Percentiles rank a stretch among this genome's conserved stretches.
Conservation (phyloP, 768 basidiomycete genomes). For the Russula dissimulans region DNA sequence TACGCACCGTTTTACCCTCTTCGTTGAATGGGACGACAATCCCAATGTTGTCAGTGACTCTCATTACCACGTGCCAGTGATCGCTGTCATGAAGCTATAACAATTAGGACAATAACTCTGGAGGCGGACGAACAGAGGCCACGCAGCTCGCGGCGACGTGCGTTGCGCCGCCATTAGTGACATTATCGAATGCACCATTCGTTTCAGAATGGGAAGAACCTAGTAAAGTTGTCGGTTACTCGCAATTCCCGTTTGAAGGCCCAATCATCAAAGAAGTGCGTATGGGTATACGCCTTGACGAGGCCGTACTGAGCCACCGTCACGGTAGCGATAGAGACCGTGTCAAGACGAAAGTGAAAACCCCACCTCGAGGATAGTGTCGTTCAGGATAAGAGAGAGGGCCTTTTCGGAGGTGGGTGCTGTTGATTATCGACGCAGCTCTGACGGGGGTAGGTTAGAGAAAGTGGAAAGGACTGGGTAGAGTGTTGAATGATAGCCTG, state of each 20-base stretch:
- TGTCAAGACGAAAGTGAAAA: background rate
- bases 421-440: too few relatives aligned
- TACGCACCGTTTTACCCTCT: slow-evolving; percentile 65
- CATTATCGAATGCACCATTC: slow-evolving; percentile 45
- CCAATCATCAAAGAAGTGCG: slow-evolving; percentile 17
- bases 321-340: slow-evolving; percentile 3
- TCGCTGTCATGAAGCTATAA: slow-evolving; percentile 32
- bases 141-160: slow-evolving; percentile 22
- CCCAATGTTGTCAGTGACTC: slow-evolving; percentile 52
- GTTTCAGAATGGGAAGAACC: background rate
- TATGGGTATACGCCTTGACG: slow-evolving; percentile 13
- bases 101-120: slow-evolving; percentile 27
- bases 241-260: slow-evolving; percentile 16
- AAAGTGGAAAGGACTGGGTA: too few relatives aligned
- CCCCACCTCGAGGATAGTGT: background rate
- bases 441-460: too few relatives aligned
- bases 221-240: background rate
- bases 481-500: too few relatives aligned
- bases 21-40: slow-evolving; percentile 39
- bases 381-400: background rate
- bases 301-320: slow-evolving; percentile 5
- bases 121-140: too few relatives aligned
- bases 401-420: background rate
- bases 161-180: slow-evolving; percentile 58
- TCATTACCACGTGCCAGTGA: slow-evolving; percentile 51